Evolutionary conservation across 2,329 filamentous ascomycete genomes (phyloP), one percentile per base, ranked within the genome.

Genomic region (Fusarium caatingaense): DNA sequence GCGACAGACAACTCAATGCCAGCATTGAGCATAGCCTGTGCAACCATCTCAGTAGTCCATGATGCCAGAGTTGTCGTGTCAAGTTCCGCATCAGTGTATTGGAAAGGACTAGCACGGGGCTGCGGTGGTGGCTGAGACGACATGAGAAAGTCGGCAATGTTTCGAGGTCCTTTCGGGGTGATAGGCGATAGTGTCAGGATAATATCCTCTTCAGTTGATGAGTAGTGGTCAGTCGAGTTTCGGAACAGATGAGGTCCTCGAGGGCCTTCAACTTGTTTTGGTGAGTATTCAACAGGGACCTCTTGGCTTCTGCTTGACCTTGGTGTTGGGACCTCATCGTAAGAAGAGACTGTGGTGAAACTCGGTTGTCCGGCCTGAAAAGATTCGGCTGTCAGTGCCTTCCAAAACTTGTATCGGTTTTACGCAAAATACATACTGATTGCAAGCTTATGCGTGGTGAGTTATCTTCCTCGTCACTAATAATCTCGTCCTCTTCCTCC

Each of bases 231-330:
- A 34, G 54, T 49, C 32, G 92, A 93, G 64, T 86, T 87, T 71
- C 92, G 89, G 80, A 97, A 97, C 18, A 97, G 86, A 81, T 97
- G 94, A 12, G 94, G 94, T 3, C 94, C 94, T 71, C 87, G 87
- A 4, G 94, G 94, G 1, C 94, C 94, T 77, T 93, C 87, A 9
- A 95, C 89, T 32, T 90, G 85, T 78, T 91, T 91, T 42, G 80
- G 73, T n/a, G 86, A 85, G 64, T 87, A 82, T 46, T 89, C 86
- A 69, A 91, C 86, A 53, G 88, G 93, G 28, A 84, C 84, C 67
- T 85, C 85, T 65, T 88, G 86, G 69, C 87, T 85, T 71, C 85
- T 85, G 73, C 83, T 87, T 47, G 91, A 91, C 67, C 88, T 87
- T 20, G 94, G 94, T 27, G 94, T 97, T 30, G 89, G 88, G 6